Evolutionary conservation across 1,139 yeast genomes (phyloP), one percentile per base, ranked within the genome.

Genomic region (Hemisphaericaspora subhashii): DNA sequence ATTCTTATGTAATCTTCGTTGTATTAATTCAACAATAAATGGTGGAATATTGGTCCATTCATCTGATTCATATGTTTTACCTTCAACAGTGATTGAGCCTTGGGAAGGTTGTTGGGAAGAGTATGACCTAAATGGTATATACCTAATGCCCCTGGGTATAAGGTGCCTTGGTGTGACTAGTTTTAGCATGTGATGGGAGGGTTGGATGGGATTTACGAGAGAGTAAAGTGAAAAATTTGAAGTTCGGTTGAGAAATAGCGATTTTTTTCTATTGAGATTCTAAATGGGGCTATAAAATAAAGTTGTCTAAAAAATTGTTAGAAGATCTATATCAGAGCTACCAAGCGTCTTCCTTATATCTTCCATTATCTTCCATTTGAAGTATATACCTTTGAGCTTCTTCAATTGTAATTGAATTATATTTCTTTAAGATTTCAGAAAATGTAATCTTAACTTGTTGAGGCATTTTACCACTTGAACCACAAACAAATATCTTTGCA

Each of bases 401-500:
- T 1, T 65, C 71, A 1, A 68, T 73, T 10, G 63, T 55, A 21
- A 68, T 37, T 0, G 48, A 49, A 4, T 71, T 72, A 36, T 60
- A 56, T 45, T 76, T 74, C 39, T 65, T 63, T 10, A 88, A 52
- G 16, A 83, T 76, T 23, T 78, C 83, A n/a, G 72, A 72, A 15
- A 90, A 56, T 0, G 97, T 90, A 15, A 85, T 61, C 45, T 95
- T 69, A 1, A 92, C 95, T 57, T 92, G 94, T 27, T 82, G 74
- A 1, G 99, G 98, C 98, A 92, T 94, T 47, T 81, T 79, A 0
- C 98, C 98, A 25, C 95, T 83, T 10, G 96, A 83, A 0, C 98
- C 97, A 67, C 98, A 90, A 2, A 92, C 70, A 57, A 83, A 89
- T 5, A 89, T 63, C 0, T 75, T 62, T 0, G 87, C 94, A 14